These are phyloP conservation scores for Pseudotsuga menziesii DNA, from an alignment of 75 land plant species.

Conservation along the genomic window DNA sequence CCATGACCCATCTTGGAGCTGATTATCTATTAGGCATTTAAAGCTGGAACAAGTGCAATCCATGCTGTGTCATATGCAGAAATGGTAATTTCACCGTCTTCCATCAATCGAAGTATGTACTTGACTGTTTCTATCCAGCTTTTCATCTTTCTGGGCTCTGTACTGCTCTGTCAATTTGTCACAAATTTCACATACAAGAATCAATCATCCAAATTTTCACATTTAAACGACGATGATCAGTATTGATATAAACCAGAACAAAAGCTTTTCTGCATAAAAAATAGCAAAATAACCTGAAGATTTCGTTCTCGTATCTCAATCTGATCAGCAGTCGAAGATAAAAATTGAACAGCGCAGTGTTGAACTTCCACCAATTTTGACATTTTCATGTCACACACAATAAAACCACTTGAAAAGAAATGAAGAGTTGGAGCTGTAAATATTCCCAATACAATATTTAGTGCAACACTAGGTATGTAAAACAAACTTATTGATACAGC, in stretches of 20 bases:
- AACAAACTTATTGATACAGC: no score
- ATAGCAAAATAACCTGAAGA: background rate
- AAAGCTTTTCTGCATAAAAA: background rate
- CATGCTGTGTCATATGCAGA: constrained; percentile 86
- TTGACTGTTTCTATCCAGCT: constrained; percentile 28
- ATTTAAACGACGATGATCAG: background rate
- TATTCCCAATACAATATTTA: no score
- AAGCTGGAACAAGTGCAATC: constrained; percentile 62
- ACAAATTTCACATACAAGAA: no score
- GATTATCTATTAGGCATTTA: constrained; percentile 65
- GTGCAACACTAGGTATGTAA: no score
- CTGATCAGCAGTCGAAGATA: background rate
- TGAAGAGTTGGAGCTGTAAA: no score
- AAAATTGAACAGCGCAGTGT: background rate
- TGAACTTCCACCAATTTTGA: background rate
- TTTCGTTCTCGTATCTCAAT: background rate
- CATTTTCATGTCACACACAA: background rate
- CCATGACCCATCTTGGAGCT: constrained; percentile 87
- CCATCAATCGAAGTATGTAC: constrained; percentile 39
- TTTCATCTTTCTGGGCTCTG: background rate
- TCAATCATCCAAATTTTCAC: no score
- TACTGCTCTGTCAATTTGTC: background rate
- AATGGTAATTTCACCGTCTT: constrained; percentile 53
- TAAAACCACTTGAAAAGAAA: no score
- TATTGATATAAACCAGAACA: background rate